Conservation (phyloP, 306 rosid species). For the Geum urbanum region DNA sequence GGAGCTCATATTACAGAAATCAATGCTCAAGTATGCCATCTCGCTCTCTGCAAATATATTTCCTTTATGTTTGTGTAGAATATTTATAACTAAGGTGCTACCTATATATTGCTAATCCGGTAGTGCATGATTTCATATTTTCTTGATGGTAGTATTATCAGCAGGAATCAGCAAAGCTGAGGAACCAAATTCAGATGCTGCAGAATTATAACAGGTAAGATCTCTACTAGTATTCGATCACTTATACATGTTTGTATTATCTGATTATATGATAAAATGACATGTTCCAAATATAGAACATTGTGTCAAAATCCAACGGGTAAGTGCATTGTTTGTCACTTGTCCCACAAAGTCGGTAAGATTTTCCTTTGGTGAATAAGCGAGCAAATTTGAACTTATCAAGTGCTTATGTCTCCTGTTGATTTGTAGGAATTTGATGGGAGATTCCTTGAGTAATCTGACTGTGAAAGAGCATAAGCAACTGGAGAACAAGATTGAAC, state of each 20-base stretch:
- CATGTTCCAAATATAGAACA: neutral
- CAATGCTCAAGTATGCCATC: constrained; percentile 66
- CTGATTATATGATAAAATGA: no score
- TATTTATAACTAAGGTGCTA: neutral
- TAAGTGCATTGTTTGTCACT: neutral
- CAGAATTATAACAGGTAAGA: constrained; percentile 83
- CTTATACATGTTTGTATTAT: neutral
- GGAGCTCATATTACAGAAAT: constrained; percentile 62
- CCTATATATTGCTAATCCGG: neutral
- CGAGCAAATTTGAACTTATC: neutral
- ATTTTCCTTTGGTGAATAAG: no score
- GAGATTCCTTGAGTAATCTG: constrained; percentile 74
- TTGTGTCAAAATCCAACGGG: neutral
- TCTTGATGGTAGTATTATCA: constrained; percentile 63
- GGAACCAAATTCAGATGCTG: constrained; percentile 89
- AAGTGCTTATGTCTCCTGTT: neutral
- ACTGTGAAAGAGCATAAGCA: constrained; percentile 82
- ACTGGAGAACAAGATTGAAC: constrained; percentile 79
- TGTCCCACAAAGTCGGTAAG: neutral
- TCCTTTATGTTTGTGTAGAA: neutral
- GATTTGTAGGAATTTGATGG: constrained; percentile 71
- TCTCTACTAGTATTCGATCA: neutral
- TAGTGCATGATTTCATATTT: neutral
- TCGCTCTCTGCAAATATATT: neutral
- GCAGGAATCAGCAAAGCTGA: constrained; percentile 88